Conservation (phyloP, 257 asterid genomes). For the Avicennia marina region DNA sequence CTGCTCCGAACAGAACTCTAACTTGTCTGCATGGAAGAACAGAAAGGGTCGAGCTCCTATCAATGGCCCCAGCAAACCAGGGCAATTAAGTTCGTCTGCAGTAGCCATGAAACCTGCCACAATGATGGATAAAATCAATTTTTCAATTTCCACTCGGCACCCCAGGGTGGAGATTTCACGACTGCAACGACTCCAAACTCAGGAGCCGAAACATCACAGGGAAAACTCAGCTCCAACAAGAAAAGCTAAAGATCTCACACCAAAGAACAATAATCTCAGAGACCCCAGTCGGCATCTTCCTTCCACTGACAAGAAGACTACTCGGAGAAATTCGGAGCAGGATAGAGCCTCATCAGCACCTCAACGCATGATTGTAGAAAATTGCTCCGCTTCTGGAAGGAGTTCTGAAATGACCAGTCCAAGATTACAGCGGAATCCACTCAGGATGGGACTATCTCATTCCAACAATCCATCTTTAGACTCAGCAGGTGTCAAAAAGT, state of each 20-base stretch:
- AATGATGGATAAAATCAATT: conserved; percentile 23
- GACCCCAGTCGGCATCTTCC: conserved; percentile 19
- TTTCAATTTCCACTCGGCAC: conserved; percentile 26
- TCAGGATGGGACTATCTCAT: conserved; percentile 24
- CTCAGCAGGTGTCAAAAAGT: conserved; percentile 28
- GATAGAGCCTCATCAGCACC: conserved; percentile 8
- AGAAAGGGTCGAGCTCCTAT: conserved; percentile 25
- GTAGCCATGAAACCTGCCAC: conserved; percentile 40
- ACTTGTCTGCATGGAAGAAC: conserved; percentile 22
- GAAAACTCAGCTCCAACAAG: conserved; percentile 22
- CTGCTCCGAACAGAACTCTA: conserved; percentile 21
- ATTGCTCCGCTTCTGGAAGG: conserved; percentile 28
- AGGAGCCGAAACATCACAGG: conserved; percentile 20
- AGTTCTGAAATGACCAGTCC: conserved; percentile 37
- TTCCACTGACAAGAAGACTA: conserved; percentile 26
- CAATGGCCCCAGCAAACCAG: conserved; percentile 31
- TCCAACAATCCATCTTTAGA: conserved; percentile 29
- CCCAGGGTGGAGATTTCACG: conserved; percentile 24
- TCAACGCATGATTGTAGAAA: conserved; percentile 30
- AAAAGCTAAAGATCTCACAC: conserved; percentile 31
- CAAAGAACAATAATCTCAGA: conserved; percentile 26
- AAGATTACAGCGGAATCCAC: conserved; percentile 36
- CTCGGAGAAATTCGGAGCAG: conserved; percentile 19
- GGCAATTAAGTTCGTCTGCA: conserved; percentile 35
- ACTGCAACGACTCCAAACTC: conserved; percentile 30